phyloP scores from a whole-genome alignment of 1,284 basidiomycete species.

The Thelephora terrestris region DNA sequence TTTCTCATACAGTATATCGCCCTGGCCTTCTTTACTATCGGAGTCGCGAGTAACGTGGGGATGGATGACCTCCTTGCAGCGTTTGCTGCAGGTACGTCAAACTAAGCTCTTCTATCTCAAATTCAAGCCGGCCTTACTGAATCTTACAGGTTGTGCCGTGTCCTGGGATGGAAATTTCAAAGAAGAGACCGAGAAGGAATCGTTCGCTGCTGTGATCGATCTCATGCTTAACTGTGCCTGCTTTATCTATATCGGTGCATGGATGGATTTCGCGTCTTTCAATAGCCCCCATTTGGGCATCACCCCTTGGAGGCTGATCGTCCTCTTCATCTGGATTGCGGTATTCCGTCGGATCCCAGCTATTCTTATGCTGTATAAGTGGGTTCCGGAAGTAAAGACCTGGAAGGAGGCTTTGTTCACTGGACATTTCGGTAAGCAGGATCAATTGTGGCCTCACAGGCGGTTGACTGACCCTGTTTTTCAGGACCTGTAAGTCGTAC shows the following conservation, averaged over 20 bases:
- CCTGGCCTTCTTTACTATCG: constrained; percentile 72
- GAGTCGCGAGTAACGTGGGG: constrained; percentile 68
- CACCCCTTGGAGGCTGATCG: constrained; percentile 61
- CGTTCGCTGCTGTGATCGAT: constrained; percentile 87
- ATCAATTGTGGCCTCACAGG: not conserved
- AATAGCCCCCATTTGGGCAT: constrained; percentile 54
- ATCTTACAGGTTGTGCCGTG: constrained; percentile 62
- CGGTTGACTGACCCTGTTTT: not conserved
- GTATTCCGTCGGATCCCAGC: constrained; percentile 68
- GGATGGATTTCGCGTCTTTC: constrained; percentile 73
- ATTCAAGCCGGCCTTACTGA: not conserved
- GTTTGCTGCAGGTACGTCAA: constrained; percentile 72
- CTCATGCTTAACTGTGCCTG: constrained; percentile 75
- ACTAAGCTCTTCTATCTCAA: not conserved
- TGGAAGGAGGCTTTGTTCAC: constrained; percentile 76
- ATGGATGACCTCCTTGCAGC: constrained; percentile 84
- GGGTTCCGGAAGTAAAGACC: constrained; percentile 75
- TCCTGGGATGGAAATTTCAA: constrained; percentile 95
- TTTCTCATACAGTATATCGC: constrained; percentile 89
- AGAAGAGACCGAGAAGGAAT: constrained; percentile 71
- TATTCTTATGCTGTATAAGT: constrained; percentile 65
- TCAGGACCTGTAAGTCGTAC: too few relatives aligned
- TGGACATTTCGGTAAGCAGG: constrained; percentile 71
- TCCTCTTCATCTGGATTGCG: constrained; percentile 60
- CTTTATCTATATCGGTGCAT: constrained; percentile 88